Evolutionary conservation across 2,329 filamentous ascomycete species (phyloP).

Genomic region (Lachnellula cervina): DNA sequence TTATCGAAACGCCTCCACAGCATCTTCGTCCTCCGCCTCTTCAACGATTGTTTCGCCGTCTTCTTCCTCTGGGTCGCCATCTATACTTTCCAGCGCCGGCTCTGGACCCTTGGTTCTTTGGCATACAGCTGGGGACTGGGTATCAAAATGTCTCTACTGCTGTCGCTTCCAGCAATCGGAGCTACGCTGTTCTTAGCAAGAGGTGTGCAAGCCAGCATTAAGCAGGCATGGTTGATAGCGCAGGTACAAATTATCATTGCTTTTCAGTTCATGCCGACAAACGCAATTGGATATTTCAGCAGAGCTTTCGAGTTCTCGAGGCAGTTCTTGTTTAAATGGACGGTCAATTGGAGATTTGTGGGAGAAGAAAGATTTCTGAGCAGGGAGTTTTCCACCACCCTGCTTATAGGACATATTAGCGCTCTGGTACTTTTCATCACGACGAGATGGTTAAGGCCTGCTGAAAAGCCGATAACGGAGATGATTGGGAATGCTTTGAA

Average conservation of each 20-base stretch:
- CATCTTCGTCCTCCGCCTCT: conserved; percentile 85
- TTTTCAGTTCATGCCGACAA: conserved; percentile 63
- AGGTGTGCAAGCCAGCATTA: conserved; percentile 61
- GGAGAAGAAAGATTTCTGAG: conserved; percentile 76
- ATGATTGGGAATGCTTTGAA: conserved; percentile 34
- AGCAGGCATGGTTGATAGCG: conserved; percentile 64
- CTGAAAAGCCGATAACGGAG: conserved; percentile 43
- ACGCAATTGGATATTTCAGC: conserved; percentile 67
- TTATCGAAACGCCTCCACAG: conserved; percentile 91
- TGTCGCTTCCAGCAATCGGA: conserved; percentile 76
- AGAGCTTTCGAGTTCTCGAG: conserved; percentile 87
- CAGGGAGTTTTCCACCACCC: conserved; percentile 51
- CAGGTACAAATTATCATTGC: conserved; percentile 69
- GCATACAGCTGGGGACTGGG: conserved; percentile 75
- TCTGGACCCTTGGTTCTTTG: conserved; percentile 68
- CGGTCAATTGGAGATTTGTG: conserved; percentile 97
- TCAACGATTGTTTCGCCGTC: conserved; percentile 91
- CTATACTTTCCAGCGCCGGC: conserved; percentile 66
- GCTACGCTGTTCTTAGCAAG: conserved; percentile 69
- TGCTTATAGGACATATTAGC: conserved; percentile 52
- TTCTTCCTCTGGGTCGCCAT: conserved; percentile 82
- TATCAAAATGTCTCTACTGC: conserved; percentile 90
- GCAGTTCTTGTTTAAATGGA: conserved; percentile 95
- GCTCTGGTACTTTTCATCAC: conserved; percentile 52
- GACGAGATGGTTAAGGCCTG: conserved; percentile 57